Base-by-base conservation (phyloP, 2,329 filamentous ascomycete genomes). In the Fusarium sacchari region DNA sequence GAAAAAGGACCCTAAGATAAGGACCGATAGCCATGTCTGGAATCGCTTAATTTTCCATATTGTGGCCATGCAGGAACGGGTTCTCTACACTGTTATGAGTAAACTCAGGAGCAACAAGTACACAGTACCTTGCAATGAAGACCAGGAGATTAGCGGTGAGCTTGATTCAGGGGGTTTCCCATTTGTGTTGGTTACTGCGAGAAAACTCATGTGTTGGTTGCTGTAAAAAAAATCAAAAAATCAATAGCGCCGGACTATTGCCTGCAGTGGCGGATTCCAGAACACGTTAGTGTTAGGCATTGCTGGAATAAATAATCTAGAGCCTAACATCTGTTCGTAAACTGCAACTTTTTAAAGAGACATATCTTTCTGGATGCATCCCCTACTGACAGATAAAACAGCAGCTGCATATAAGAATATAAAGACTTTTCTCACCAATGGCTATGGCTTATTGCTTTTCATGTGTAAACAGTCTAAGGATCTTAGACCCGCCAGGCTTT, bases 11-110 rank as follows among this genome's bases (percentile, higher is more conserved):
- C 10, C 15, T 42, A 42, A 42, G 15, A 42, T 24, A 42, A 42
- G 40, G 6, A 42, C 3, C 7, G 1, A 3, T 10, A 5, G 8
- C 8, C 10, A 6, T 3, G 3, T n/a, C 8, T 14, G 7, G 22
- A 42, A 14, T 17, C 40, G 40, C 40, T 17, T 24, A 7, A 7
- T 11, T 24, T 11, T 5, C 14, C 17, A n/a, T 10, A 42, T 24
- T n/a, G n/a, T 39, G 7, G 22, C 6, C 22, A 42, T 14, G 22
- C 22, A n/a, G 14, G 14, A 17, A 17, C 22, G n/a, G 17, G 14
- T 17, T 42, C 40, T 24, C 7, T 4, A 6, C 40, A 24, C 11
- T 42, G n/a, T 1, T 42, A 2, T 7, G 2, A 17, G 11, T 24
- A 2, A 42, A 24, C 6, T 42, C 22, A 10, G 5, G 9, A 24